phyloP scores from a whole-genome alignment of 1,139 yeast species.

The Scheffersomyces quercinus region DNA sequence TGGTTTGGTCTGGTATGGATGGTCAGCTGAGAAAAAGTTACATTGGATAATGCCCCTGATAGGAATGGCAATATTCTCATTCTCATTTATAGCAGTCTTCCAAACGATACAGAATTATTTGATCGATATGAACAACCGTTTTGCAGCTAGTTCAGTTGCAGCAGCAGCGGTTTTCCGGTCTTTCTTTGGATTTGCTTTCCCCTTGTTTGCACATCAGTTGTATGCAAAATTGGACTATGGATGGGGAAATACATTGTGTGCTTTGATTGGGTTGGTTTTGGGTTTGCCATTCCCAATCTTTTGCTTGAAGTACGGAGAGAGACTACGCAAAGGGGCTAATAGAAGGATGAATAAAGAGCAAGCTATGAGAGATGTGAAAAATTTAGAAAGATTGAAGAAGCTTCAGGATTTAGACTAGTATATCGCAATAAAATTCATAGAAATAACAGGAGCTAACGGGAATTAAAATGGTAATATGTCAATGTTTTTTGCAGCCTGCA shows the following conservation, averaged over 20 bases:
- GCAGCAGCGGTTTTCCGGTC: constrained; percentile 66
- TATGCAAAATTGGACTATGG: constrained; percentile 53
- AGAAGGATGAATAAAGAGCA: constrained; percentile 38
- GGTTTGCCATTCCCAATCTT: constrained; percentile 70
- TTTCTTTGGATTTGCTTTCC: constrained; percentile 57
- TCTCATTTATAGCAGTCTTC: constrained; percentile 58
- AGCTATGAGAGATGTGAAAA: constrained; percentile 40
- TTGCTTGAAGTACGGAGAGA: constrained; percentile 57
- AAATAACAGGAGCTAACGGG: too few species aligned
- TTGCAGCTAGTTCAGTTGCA: constrained; percentile 60
- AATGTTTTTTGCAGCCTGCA: too few species aligned
- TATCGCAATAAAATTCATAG: neutral
- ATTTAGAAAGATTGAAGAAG: constrained; percentile 24
- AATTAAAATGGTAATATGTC: too few species aligned
- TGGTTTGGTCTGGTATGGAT: constrained; percentile 63
- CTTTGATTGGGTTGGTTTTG: constrained; percentile 50
- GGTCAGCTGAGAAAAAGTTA: constrained; percentile 53
- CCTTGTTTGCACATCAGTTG: constrained; percentile 48
- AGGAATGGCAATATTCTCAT: constrained; percentile 57
- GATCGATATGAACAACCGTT: constrained; percentile 66
- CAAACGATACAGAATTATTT: constrained; percentile 61
- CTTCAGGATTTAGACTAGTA: neutral
- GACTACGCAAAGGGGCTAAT: constrained; percentile 58
- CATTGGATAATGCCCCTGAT: constrained; percentile 61
- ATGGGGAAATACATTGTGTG: constrained; percentile 68